Base-by-base conservation (phyloP, 805 yeast genomes). In the Tetrapisispora arboricola region DNA sequence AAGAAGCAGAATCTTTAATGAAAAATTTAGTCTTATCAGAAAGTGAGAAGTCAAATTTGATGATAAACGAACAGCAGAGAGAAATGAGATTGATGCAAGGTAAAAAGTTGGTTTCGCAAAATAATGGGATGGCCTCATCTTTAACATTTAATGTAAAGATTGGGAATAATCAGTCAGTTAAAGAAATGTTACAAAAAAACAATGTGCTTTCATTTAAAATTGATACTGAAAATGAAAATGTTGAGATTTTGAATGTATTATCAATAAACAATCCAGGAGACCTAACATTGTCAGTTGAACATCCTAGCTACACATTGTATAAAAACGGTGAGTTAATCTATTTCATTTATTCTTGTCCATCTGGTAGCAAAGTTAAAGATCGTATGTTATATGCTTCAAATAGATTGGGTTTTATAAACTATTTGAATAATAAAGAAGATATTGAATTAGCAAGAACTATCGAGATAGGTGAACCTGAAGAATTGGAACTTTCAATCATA, bases 361-460 rank as follows among this genome's bases (percentile, higher is more conserved):
- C 94, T 0, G 87, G 88, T 1, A 80, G 95, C 32, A 80, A 78
- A 61, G 92, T 92, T 31, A 83, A 80, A 60, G 92, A 87, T 39
- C 73, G 97, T 52, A 90, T 90, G 96, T 60, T 87, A 38, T 86
- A 87, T 55, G 97, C 98, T 1, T 75, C 95, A 3, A 81, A 80
- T 46, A 81, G 78, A 55, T 70, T 68, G 39, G 82, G 80, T 7
- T 70, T 82, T 41, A 60, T 78, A 26, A 68, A 66, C 35, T 68
- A 72, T 43, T 64, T 83, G 54, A 67, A 70, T 44, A 46, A 55
- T 16, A 43, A 54, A 7, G 63, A 62, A 33, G 57, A 55, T 1
- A 49, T 70, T 27, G 54, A 57, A 9, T 58, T 79, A 19, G 67
- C 67, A 27, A 73, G 73, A 38, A 58, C 68, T 11, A 55, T 82